phyloP scores from a whole-genome alignment of 164 flowering plant genomes.

The Pachysandra terminalis region DNA sequence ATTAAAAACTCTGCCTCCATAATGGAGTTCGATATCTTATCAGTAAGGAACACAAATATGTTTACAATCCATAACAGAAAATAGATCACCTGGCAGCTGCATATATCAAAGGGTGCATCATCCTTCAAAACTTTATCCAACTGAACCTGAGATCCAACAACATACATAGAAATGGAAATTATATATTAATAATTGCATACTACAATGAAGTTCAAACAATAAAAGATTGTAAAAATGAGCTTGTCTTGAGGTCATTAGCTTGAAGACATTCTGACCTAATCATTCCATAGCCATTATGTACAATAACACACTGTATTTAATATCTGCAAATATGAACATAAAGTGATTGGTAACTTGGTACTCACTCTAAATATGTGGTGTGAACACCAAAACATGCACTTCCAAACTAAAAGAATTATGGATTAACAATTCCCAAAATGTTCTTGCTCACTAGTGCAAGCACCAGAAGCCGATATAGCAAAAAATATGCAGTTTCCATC shows the following conservation, averaged over 20 bases:
- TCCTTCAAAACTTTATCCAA: constrained; percentile 74
- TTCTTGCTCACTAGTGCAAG: background rate
- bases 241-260: background rate
- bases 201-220: background rate
- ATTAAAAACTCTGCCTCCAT: background rate
- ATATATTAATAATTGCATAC: background rate
- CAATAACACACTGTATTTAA: background rate
- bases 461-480: background rate
- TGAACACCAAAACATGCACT: background rate
- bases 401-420: background rate
- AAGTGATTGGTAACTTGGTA: background rate
- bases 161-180: constrained; percentile 4
- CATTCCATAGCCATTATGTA: constrained; percentile 1
- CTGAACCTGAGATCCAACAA: constrained; percentile 44
- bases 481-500: no score
- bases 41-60: background rate
- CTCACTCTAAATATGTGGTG: background rate
- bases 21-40: background rate
- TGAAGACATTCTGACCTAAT: background rate
- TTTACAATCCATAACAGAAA: background rate
- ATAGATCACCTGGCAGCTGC: constrained; percentile 88
- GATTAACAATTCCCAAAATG: background rate
- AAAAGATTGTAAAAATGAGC: background rate
- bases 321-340: background rate
- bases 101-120: constrained; percentile 95